Conservation (phyloP, 345 rosid genomes). For the Theobroma cacao region DNA sequence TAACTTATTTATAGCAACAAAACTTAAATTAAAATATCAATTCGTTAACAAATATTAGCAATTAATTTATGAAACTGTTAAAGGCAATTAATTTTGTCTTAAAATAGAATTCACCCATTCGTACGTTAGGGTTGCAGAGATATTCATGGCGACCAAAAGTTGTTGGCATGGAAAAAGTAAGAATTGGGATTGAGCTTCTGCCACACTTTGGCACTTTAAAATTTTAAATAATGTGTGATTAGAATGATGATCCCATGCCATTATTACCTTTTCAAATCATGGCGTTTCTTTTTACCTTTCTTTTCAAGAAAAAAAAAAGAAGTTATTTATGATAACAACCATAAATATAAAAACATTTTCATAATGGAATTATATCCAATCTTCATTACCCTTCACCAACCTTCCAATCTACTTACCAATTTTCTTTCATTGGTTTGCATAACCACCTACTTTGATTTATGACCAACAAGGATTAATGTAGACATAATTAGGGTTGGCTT, state of each 20-base stretch:
- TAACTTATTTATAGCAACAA: neutral
- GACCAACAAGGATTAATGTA: too few species aligned
- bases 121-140: neutral
- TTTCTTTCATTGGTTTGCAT: too few species aligned
- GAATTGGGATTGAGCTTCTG: neutral
- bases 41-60: neutral
- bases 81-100: neutral
- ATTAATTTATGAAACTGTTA: neutral
- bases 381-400: neutral
- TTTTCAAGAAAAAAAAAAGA: neutral
- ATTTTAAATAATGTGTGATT: neutral
- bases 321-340: neutral
- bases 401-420: neutral
- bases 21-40: neutral
- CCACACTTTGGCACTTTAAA: neutral
- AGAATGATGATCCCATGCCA: slow-evolving; percentile 1
- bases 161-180: neutral
- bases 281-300: neutral
- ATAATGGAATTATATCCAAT: neutral
- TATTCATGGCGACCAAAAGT: slow-evolving; percentile 6
- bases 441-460: too few species aligned
- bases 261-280: neutral
- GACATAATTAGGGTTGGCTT: too few species aligned
- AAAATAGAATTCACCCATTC: neutral
- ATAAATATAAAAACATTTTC: neutral